Evolutionary conservation across 371 early-diverging fungal genomes (phyloP).

Genomic region (Mucor racemosus): DNA sequence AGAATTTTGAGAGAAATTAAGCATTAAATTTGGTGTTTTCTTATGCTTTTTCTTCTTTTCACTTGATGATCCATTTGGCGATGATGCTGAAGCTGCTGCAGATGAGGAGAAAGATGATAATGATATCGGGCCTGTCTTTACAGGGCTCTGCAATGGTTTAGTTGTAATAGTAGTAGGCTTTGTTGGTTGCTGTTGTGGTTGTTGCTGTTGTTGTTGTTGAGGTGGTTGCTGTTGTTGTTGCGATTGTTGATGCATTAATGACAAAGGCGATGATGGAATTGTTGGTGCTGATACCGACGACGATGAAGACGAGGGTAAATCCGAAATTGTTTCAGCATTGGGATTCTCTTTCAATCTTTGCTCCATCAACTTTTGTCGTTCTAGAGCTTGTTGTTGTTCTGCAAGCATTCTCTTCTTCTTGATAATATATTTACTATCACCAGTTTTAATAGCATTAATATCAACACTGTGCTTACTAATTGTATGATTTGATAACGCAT

Average conservation of each 20-base stretch:
- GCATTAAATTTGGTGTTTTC: conserved; percentile 33
- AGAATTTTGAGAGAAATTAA: conserved; percentile 32
- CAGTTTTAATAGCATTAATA: conserved; percentile 24
- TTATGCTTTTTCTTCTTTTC: conserved; percentile 36
- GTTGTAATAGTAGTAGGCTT: background rate
- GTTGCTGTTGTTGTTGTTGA: background rate
- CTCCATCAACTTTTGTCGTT: conserved; percentile 18
- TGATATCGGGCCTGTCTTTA: conserved; percentile 12
- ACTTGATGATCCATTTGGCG: background rate
- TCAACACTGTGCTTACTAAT: conserved; percentile 26
- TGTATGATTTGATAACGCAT: too few species aligned
- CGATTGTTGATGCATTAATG: background rate
- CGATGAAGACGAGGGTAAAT: background rate
- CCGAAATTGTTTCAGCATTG: background rate
- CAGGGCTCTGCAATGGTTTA: background rate
- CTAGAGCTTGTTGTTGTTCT: conserved; percentile 14
- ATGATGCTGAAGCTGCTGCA: too few species aligned
- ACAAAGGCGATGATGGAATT: conserved; percentile 9
- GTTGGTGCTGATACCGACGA: background rate
- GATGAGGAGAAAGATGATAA: conserved; percentile 12
- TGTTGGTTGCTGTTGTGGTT: too few species aligned
- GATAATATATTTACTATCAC: conserved; percentile 29
- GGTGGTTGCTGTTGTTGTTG: background rate
- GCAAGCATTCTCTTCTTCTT: conserved; percentile 27
- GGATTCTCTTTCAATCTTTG: conserved; percentile 10